Evolutionary conservation across 495 filamentous ascomycete genomes (phyloP).

Genomic region (Talaromyces thailandensis): DNA sequence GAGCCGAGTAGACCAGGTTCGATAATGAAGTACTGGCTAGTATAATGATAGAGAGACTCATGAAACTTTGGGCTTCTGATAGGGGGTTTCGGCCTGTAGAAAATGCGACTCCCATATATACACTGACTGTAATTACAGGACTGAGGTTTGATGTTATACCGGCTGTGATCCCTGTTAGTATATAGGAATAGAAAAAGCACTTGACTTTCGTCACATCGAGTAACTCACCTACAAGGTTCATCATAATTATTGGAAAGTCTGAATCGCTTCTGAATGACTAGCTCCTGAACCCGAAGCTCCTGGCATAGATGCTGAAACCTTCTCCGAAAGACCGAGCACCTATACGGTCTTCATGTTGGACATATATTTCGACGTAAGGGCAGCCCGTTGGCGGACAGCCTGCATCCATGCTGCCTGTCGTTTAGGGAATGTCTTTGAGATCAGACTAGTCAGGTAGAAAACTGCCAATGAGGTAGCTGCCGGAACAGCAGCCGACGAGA

Average conservation of each 20-base stretch:
- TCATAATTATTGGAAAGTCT: conserved; percentile 2
- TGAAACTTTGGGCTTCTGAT: conserved; percentile 36
- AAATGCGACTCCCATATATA: conserved; percentile 4
- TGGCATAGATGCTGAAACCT: background rate
- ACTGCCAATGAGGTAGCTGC: conserved; percentile 28
- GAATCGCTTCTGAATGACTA: background rate
- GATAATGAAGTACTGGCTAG: conserved; percentile 47
- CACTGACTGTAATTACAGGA: conserved; percentile 2
- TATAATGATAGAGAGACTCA: conserved; percentile 50
- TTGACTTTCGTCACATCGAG: background rate
- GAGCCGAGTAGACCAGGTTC: conserved; percentile 45
- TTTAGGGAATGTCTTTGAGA: conserved; percentile 6
- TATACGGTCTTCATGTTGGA: background rate
- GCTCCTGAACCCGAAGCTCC: conserved; percentile 1
- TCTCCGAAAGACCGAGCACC: conserved; percentile 1
- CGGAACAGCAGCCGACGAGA: conserved; percentile 33
- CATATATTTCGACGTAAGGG: background rate
- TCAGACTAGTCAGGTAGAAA: background rate
- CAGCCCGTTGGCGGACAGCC: conserved; percentile 1
- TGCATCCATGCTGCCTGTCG: background rate
- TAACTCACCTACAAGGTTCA: background rate
- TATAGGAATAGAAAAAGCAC: background rate
- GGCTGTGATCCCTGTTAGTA: background rate
- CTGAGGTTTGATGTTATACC: conserved; percentile 1
- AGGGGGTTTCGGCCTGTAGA: background rate